Base-by-base conservation (phyloP, 2,329 filamentous ascomycete species). In the Sarocladium brachiariae region DNA sequence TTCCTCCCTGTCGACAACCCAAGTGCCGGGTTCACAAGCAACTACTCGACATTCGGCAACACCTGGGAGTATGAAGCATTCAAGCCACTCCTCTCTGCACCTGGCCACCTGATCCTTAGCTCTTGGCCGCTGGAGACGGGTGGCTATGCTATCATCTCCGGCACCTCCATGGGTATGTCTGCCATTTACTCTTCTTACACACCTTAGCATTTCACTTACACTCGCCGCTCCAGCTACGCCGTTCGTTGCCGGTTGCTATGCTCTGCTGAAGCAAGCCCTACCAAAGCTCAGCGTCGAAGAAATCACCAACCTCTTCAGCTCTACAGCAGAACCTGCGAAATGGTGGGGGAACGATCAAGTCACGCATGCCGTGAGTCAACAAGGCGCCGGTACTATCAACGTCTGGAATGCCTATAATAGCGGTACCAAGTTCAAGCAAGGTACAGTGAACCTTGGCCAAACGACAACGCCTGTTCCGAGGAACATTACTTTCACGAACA, bases 381-480 rank as follows among this genome's bases (percentile, higher is more conserved):
- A 69, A 52, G 66, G 65, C 8, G 62, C 63, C 5, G 66, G 66
- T 4, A 50, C 66, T 6, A 55, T 68, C 5, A 62, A 68, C 50
- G 60, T 55, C 2, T 64, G 64, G 35, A 56, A 61, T 14, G 65
- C 65, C 14, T 43, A 49, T 19, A 54, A 56, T 31, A 48, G 41
- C 41, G 50, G 50, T 24, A 33, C 34, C 14, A 38, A 31, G 23
- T 48, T 51, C 50, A 18, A 51, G 11, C 14, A 39, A 4, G 33
- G 35, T n/a, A 37, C 33, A 21, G 21, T 51, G 11, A 18, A 21
- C 1, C 4, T 48, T 19, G 31, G 31, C 4, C 19, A 38, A 23
- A 37, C 41, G 3, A 25, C 41, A 3, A n/a, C 48, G 43, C 31
- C 41, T 33, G 43, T 48, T n/a, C 5, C 19, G 18, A 45, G 16